Evolutionary conservation across 768 basidiomycete genomes (phyloP), one percentile per base, ranked within the genome.

Genomic region (Russula virescens): DNA sequence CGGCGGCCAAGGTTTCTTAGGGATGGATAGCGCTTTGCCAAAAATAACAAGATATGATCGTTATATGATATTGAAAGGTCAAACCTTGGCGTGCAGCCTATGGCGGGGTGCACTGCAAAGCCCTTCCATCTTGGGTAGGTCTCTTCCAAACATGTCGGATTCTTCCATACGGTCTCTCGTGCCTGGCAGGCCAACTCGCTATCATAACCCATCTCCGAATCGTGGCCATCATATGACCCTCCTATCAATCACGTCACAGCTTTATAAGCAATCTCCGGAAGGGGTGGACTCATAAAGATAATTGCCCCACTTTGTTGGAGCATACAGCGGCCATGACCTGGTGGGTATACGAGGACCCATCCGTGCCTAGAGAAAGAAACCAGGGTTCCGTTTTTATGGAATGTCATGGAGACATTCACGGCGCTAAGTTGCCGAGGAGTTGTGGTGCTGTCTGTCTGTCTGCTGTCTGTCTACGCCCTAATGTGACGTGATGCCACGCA

Each of bases 191-290:
- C 18, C 38, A 45, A 16, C 51, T 43, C 62, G 52, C 57, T 59
- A 63, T 63, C 57, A 59, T 59, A n/a, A 31, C 31, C 62, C 62
- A 63, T 63, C 62, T 59, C 58, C 62, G 62, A 63, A 54, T 48
- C 46, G 53, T 46, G 46, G 43, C 51, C 46, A 63, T 59, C 62
- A 63, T 48, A 53, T 63, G 62, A 63, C 58, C 40, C 31, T 31
- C 23, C 40, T 43, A 63, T 63, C 58, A 63, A 63, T 63, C 58
- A 63, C 58, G 62, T 63, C 62, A 63, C 57, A 48, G 46, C 62
- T 59, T 63, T 58, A 50, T 21, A 42, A 43, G 40, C 40, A 58
- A 50, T 31, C 46, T 28, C 53, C 40, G n/a, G n/a, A n/a, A n/a
- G 49, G 14, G 14, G 28, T 21, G 47, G 13, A 13, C 13, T n/a